Evolutionary conservation across 352 stramenopile genomes (phyloP), one percentile per base, ranked within the genome.

Genomic region (Elongisporangium prolatum): DNA sequence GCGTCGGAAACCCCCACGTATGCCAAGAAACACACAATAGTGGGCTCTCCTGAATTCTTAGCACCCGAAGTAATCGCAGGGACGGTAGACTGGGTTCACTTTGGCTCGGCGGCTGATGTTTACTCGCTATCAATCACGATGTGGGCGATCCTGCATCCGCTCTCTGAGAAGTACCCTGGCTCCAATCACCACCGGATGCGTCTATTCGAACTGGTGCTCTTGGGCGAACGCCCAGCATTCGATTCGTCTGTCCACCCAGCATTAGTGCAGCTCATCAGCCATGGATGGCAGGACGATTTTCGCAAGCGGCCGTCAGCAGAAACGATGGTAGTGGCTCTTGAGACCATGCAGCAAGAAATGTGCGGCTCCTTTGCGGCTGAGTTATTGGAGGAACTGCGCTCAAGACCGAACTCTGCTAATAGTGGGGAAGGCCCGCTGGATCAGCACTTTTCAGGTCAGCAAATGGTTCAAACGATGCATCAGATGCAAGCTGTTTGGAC

Each of bases 121-220:
- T 92, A 88, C 61, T 77, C 75, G 28, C 58, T 93, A 17, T 80
- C 63, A 8, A 76, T 92, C 60, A 90, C 80, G n/a, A 72, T 92
- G 62, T 91, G 84, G 82, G 79, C 91, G 48, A 73, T 92, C 24
- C 25, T 85, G 3, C 68, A 88, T 40, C 78, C 78, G 0, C 63
- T 60, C 18, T 44, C 37, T 28, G 74, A 79, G 37, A 88, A 88
- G 22, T 88, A 82, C 44, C 74, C 74, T 9, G 51, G 49, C 13
- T 66, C 64, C 6, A 68, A 73, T 47, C 77, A 80, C 52, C 86
- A 86, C 38, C 72, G 85, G 52, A 52, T 88, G 18, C 74, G 62
- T 3, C 64, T 86, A 1, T 80, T 88, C 14, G 67, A 79, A 34
- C 61, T 61, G 14, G 78, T 88, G 10, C 67, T 82, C 1, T 60